Base-by-base conservation (phyloP, 2,329 filamentous ascomycete genomes). In the Penicillium paneum region DNA sequence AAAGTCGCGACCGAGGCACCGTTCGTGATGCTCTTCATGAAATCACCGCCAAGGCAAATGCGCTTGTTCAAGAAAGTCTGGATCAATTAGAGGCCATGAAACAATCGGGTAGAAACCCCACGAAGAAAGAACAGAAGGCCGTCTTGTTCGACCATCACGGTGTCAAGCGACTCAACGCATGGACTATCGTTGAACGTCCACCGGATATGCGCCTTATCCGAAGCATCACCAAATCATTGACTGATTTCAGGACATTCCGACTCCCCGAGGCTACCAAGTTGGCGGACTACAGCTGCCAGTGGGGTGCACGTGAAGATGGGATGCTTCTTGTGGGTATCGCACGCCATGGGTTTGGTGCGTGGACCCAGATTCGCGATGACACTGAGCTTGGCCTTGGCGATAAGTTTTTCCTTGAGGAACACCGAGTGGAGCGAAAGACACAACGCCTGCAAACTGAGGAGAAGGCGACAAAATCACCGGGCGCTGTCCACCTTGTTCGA, bases 71-170 rank as follows among this genome's bases (percentile, higher is more conserved):
- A 58, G 90, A 91, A 67, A 91, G 96, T 58, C 77, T 81, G 43
- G 79, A 81, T 31, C 79, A 83, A 55, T 76, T 87, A 50, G 81
- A 82, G 55, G 81, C 81, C 13, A 71, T 86, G 64, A 90, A 94
- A 72, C 85, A 79, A 21, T 79, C 88, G 59, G 90, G 90, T 68
- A 95, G 94, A 70, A 82, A 86, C 2, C 76, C 95, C 51, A 96
- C 93, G 0, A 97, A 97, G 78, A 99, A 99, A 73, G 94, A 99
- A 70, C 91, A 91, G 74, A 99, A 99, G 74, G 94, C 94, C 0
- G 90, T 99, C 17, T 79, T 99, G 41, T 97, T 99, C 66, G 92
- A 97, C 70, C 96, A 92, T 74, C 87, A 89, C 42, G 91, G 92
- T 52, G 88, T 97, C 47, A 96, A 96, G 74, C 92, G 96, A 65